Evolutionary conservation across 2,329 filamentous ascomycete genomes (phyloP).

Genomic region (Boeremia lycopersici): DNA sequence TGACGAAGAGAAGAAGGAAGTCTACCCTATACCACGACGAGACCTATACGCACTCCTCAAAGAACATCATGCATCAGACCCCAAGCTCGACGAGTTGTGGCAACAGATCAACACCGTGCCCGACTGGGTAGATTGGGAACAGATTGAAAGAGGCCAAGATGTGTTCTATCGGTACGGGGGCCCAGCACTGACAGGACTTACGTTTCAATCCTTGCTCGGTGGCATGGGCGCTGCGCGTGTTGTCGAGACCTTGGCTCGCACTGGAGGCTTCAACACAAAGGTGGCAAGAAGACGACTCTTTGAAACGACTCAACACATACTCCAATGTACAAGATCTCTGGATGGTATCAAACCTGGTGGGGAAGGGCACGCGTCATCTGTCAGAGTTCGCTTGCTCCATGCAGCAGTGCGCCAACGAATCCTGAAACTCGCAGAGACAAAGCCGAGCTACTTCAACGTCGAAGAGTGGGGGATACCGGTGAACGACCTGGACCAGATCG

Average conservation of each 20-base stretch:
- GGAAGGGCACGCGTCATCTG: conserved; percentile 66
- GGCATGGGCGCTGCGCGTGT: conserved; percentile 76
- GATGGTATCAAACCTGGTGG: conserved; percentile 72
- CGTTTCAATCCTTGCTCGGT: conserved; percentile 70
- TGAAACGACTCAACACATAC: conserved; percentile 77
- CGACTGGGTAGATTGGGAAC: conserved; percentile 78
- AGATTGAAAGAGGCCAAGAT: conserved; percentile 75
- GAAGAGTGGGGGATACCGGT: conserved; percentile 68
- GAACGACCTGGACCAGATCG: conserved; percentile 76
- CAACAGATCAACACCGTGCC: conserved; percentile 69
- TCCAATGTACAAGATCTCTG: conserved; percentile 71
- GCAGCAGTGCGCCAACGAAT: conserved; percentile 71
- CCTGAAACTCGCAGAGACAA: conserved; percentile 60
- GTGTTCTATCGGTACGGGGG: conserved; percentile 79
- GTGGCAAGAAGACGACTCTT: conserved; percentile 70
- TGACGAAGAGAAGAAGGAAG: conserved; percentile 39
- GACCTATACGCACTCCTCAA: conserved; percentile 69
- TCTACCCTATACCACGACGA: conserved; percentile 48
- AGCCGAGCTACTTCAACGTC: conserved; percentile 67
- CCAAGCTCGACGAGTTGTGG: conserved; percentile 66
- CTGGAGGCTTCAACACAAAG: conserved; percentile 73
- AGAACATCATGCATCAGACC: conserved; percentile 63
- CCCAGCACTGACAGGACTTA: conserved; percentile 66
- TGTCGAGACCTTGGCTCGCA: conserved; percentile 74
- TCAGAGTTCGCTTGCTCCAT: conserved; percentile 73